Evolutionary conservation across 345 rosid genomes (phyloP).

Genomic region (Populus deltoides): DNA sequence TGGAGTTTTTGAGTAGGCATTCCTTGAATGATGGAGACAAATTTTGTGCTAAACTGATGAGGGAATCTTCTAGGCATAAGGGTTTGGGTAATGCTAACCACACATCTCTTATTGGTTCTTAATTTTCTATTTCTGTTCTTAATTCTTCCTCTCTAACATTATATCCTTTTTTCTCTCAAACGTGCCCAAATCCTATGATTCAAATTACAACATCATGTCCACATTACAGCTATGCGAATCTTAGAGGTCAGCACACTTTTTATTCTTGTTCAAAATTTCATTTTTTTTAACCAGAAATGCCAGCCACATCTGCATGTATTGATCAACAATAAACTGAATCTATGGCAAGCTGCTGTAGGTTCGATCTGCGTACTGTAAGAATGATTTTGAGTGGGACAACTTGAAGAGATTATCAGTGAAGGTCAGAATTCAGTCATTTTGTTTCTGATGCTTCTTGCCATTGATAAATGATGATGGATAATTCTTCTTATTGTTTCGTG

Average conservation of each 20-base stretch:
- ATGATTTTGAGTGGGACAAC: slow-evolving; percentile 90
- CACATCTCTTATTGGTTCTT: background rate
- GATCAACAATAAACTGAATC: background rate
- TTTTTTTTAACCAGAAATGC: background rate
- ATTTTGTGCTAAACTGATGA: slow-evolving; percentile 67
- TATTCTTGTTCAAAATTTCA: background rate
- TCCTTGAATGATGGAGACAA: slow-evolving; percentile 78
- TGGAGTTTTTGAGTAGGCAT: slow-evolving; percentile 52
- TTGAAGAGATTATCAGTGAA: slow-evolving; percentile 48
- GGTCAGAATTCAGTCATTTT: slow-evolving; percentile 29
- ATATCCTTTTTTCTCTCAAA: background rate
- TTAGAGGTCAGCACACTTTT: slow-evolving; percentile 48
- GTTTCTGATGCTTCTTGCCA: background rate
- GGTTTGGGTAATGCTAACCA: slow-evolving; percentile 47
- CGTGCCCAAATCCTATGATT: too few relatives aligned
- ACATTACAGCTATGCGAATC: slow-evolving; percentile 57
- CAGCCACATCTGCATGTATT: background rate
- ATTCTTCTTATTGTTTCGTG: background rate
- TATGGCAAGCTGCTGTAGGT: slow-evolving; percentile 40
- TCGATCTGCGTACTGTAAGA: slow-evolving; percentile 72
- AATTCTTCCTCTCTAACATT: background rate
- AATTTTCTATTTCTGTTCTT: background rate
- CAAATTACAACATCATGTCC: too few relatives aligned
- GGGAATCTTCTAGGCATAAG: slow-evolving; percentile 69
- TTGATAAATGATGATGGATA: background rate